phyloP scores from a whole-genome alignment of 202 grass and related monocot genomes.

The Cymbopogon flexuosus region DNA sequence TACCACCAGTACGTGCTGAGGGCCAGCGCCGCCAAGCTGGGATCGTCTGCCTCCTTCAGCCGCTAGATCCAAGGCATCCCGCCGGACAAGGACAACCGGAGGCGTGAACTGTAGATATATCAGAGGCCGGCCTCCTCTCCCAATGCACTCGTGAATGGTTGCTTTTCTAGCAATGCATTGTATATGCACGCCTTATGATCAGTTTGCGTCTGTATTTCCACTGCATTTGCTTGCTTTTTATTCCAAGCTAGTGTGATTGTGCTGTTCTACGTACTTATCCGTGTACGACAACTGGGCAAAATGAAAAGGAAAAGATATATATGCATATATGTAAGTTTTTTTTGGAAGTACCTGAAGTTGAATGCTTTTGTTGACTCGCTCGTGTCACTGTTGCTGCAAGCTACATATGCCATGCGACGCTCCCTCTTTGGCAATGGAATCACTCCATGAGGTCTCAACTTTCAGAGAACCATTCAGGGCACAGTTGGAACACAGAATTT shows the following conservation, averaged over 20 bases:
- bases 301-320: not conserved
- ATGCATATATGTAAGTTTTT: not conserved
- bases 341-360: not conserved
- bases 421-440: too few species aligned
- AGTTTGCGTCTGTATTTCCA: not conserved
- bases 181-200: conserved; percentile 15
- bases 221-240: conserved; percentile 3
- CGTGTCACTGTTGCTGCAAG: not conserved
- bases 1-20: conserved; percentile 86
- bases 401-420: not conserved
- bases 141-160: not conserved
- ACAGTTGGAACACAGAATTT: too few species aligned
- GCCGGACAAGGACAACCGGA: not conserved
- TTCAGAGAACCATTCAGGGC: too few species aligned
- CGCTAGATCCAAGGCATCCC: conserved; percentile 11
- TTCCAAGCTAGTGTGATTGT: not conserved
- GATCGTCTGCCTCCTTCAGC: conserved; percentile 55
- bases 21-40: conserved; percentile 63
- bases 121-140: conserved; percentile 15
- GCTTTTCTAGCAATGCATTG: not conserved
- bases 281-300: not conserved
- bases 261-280: not conserved
- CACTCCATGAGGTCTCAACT: too few species aligned
- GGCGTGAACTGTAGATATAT: conserved; percentile 46
- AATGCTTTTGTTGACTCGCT: not conserved